Percentiles rank a stretch among this genome's conserved stretches.
Evolutionary conservation across 192 early-diverging fungal genomes (phyloP).

Genomic region (Backusella liffmaniae): DNA sequence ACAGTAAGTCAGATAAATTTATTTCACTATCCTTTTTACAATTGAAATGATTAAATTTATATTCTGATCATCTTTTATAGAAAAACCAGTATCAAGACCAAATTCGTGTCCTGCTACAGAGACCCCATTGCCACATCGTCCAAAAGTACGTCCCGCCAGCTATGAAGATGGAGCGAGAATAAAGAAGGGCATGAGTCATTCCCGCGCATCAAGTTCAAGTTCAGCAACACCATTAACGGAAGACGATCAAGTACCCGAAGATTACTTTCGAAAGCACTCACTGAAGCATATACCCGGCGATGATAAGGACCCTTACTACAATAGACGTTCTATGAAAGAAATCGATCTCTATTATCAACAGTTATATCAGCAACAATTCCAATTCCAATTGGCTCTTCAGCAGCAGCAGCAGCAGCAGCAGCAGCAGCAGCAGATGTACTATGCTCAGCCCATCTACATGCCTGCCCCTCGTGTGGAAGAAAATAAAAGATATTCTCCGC

Average conservation of each 20-base stretch:
- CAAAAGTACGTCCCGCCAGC: background rate
- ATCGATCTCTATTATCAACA: background rate
- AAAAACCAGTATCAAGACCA: background rate
- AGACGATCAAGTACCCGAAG: background rate
- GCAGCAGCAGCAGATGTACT: background rate
- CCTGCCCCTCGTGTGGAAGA: background rate
- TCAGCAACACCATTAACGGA: constrained; percentile 7
- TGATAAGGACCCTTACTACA: background rate
- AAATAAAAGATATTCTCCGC: background rate
- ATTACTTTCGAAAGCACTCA: background rate
- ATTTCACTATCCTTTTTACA: background rate
- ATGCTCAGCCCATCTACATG: background rate
- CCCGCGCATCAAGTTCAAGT: constrained; percentile 5
- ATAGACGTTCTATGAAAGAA: background rate
- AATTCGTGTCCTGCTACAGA: background rate
- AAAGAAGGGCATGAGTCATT: background rate
- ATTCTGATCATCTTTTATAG: background rate
- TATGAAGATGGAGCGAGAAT: background rate
- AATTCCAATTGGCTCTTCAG: background rate
- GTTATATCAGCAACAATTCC: background rate
- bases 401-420: background rate
- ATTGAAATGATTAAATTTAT: background rate
- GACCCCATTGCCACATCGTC: background rate
- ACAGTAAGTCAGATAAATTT: background rate
- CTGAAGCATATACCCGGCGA: background rate